A percentile compares a stretch with the other conserved stretches of the same genome.
These are phyloP conservation scores for Podospora anserina DNA, from an alignment of 495 filamentous ascomycete species.

Conservation along the genomic window DNA sequence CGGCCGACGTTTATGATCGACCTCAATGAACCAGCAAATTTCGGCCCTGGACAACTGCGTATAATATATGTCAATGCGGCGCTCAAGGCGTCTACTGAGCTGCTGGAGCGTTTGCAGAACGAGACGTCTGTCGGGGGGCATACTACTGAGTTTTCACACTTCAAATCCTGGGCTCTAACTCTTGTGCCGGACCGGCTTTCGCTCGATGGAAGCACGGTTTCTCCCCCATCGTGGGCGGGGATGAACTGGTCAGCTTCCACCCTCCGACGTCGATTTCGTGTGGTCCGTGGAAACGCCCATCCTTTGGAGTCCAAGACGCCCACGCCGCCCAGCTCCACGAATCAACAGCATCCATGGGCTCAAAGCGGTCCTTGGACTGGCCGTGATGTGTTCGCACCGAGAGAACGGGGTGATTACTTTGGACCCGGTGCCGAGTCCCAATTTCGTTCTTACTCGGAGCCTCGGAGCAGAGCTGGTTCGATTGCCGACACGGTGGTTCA, in stretches of 20 bases:
- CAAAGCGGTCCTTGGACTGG: slow-evolving; percentile 28
- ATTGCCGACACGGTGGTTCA: slow-evolving; percentile 23
- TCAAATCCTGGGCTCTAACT: slow-evolving; percentile 61
- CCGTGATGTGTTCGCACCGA: slow-evolving; percentile 24
- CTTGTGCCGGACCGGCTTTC: slow-evolving; percentile 46
- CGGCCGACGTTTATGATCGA: slow-evolving; percentile 68
- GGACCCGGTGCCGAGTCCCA: slow-evolving; percentile 26
- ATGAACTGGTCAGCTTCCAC: slow-evolving; percentile 63
- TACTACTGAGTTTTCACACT: slow-evolving; percentile 47
- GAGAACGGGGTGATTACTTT: slow-evolving; percentile 41
- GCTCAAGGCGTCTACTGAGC: slow-evolving; percentile 45
- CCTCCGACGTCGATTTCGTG: slow-evolving; percentile 57
- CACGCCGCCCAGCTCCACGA: slow-evolving; percentile 35
- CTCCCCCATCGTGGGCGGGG: slow-evolving; percentile 53
- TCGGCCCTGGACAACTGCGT: slow-evolving; percentile 48
- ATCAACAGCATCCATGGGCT: slow-evolving; percentile 26
- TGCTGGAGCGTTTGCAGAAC: slow-evolving; percentile 51
- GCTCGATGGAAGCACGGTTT: slow-evolving; percentile 38
- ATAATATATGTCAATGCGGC: slow-evolving; percentile 60
- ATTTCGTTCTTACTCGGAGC: slow-evolving; percentile 25
- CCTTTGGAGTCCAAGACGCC: slow-evolving; percentile 25
- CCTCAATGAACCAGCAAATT: slow-evolving; percentile 52
- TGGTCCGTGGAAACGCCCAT: slow-evolving; percentile 52
- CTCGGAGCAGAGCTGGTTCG: slow-evolving; percentile 22
- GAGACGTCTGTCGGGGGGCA: slow-evolving; percentile 37